These are phyloP conservation scores for Nothomitra cinnamomea DNA, from an alignment of 2,329 filamentous ascomycete species.

Conservation along the genomic window DNA sequence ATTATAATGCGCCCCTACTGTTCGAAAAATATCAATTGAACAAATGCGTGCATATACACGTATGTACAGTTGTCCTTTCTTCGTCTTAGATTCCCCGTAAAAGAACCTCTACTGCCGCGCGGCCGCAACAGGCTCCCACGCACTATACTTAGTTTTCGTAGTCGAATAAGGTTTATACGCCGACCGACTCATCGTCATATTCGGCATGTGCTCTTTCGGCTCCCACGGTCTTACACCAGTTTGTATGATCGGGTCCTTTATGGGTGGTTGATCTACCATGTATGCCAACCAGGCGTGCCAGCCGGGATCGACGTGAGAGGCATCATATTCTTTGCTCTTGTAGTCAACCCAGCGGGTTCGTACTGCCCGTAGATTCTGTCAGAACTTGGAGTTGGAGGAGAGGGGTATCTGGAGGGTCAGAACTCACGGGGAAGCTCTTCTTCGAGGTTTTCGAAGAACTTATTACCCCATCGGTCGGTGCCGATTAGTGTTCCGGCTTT, in stretches of 20 bases:
- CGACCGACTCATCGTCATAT: conserved; percentile 55
- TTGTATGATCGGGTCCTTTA: conserved; percentile 54
- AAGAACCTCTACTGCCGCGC: background rate
- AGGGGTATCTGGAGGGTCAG: background rate
- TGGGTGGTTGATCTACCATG: conserved; percentile 71
- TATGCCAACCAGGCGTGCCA: conserved; percentile 99
- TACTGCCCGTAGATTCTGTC: conserved; percentile 33
- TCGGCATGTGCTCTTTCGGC: conserved; percentile 52
- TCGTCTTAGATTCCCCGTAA: background rate
- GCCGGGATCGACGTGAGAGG: conserved; percentile 82
- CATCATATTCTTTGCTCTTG: conserved; percentile 69
- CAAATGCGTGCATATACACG: too few relatives aligned
- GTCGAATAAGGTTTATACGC: conserved; percentile 92
- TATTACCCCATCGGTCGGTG: conserved; percentile 84
- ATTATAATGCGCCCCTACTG: too few relatives aligned
- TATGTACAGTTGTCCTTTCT: background rate
- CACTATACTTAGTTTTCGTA: conserved; percentile 34
- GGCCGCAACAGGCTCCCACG: conserved; percentile 32
- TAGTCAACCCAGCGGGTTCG: conserved; percentile 97
- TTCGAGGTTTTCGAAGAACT: conserved; percentile 80
- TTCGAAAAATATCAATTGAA: too few relatives aligned
- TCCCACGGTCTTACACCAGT: conserved; percentile 59
- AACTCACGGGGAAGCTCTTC: conserved; percentile 81
- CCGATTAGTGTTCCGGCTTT: conserved; percentile 80
- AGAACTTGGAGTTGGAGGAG: conserved; percentile 1